Base-by-base conservation (phyloP, 306 rosid genomes). In the Cucurbita maxima region DNA sequence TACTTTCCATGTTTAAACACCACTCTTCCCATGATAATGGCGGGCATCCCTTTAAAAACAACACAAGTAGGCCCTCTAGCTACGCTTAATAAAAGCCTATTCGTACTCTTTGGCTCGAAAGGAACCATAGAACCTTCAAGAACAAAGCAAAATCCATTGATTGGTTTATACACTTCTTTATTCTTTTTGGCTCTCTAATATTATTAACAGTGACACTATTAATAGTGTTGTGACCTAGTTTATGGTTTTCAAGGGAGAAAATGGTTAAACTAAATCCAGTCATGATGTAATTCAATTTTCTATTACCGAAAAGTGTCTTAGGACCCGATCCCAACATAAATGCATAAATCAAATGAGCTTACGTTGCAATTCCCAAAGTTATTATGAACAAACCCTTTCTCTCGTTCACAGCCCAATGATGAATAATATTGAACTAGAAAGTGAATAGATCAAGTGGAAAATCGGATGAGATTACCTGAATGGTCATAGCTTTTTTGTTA, bases 401-500 rank as follows among this genome's bases (percentile, higher is more conserved):
- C 18, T 19, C 37, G 4, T 10, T 41, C 52, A 18, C 72, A 43
- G 15, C 72, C 11, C 71, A 64, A 18, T 64, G n/a, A 64, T 0
- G 37, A 13, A 18, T 19, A 43, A 44, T 19, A 66, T 19, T 19
- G 54, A 18, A 20, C 5, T n/a, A 64, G 8, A 63, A 38, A 40
- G 15, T 60, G 71, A 40, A 40, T 43, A 19, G 52, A 66, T 43
- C 36, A 66, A 66, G 54, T 3, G 4, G 53, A 66, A 3, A 66
- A 43, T 19, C 37, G n/a, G 41, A 44, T 10, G 14, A 75, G 44
- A 84, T 1, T 14, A 89, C 96, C 93, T 90, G 96, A 52, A 88
- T 87, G 9, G 68, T 4, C 96, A 90, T 86, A 10, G 93, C 94
- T 77, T 88, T 90, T 79, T 90, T 88, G 88, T 90, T 90, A 43